A percentile compares a stretch with the other conserved stretches of the same genome.
phyloP scores from a whole-genome alignment of 2,329 filamentous ascomycete genomes.

The Sarocladium strictum region DNA sequence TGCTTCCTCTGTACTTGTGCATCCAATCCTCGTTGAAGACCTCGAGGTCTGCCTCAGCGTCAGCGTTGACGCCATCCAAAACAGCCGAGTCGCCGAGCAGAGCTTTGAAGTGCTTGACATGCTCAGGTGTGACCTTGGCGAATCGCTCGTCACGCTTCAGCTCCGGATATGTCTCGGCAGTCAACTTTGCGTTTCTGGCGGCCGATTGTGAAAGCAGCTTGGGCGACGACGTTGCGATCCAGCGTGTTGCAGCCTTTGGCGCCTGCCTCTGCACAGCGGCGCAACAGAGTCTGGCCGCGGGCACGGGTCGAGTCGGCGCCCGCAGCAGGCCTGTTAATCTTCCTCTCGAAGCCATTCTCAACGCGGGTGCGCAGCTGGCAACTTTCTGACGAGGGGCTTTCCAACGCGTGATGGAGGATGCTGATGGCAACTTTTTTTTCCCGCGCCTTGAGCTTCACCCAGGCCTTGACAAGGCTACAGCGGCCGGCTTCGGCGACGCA shows the following conservation, averaged over 20 bases:
- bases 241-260: slow-evolving; percentile 12
- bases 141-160: slow-evolving; percentile 77
- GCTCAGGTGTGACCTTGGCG: slow-evolving; percentile 63
- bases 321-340: slow-evolving; percentile 15
- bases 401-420: background rate
- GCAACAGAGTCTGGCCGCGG: slow-evolving; percentile 8
- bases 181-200: slow-evolving; percentile 53
- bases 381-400: background rate
- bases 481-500: background rate
- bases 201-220: slow-evolving; percentile 20
- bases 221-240: slow-evolving; percentile 24
- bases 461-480: background rate
- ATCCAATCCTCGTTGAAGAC: slow-evolving; percentile 98
- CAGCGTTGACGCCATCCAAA: slow-evolving; percentile 70
- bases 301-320: slow-evolving; percentile 8
- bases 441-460: background rate
- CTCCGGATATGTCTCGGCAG: slow-evolving; percentile 78
- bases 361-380: background rate
- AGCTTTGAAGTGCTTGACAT: slow-evolving; percentile 76
- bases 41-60: slow-evolving; percentile 74
- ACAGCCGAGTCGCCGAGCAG: slow-evolving; percentile 79
- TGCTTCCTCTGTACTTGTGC: slow-evolving; percentile 93
- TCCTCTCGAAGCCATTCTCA: slow-evolving; percentile 16
- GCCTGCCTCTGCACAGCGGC: background rate
- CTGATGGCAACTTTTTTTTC: background rate